Conservation (phyloP, 805 yeast genomes). For the Yarrowia phangngaensis region DNA sequence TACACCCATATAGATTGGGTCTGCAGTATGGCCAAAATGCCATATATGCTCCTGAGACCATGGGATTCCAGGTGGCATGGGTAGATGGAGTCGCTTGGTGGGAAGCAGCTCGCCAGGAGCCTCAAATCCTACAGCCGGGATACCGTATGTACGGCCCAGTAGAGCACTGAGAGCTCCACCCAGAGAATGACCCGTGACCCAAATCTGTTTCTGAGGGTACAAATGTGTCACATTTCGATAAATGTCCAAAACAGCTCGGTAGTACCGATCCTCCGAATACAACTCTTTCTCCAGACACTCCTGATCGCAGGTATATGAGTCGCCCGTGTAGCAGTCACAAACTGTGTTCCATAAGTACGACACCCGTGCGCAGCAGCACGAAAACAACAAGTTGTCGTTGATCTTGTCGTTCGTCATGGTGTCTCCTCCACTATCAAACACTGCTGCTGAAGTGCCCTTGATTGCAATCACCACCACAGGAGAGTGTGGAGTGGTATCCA, state of each 20-base stretch:
- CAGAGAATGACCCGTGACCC: constrained; percentile 93
- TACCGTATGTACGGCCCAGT: constrained; percentile 82
- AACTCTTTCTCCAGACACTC: constrained; percentile 77
- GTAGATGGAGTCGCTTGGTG: constrained; percentile 77
- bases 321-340: constrained; percentile 80
- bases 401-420: constrained; percentile 76
- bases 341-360: constrained; percentile 91
- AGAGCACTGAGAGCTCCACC: constrained; percentile 85
- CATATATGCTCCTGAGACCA: constrained; percentile 74
- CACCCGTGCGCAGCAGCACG: constrained; percentile 94
- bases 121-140: constrained; percentile 86
- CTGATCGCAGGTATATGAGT: constrained; percentile 83
- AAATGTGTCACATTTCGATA: constrained; percentile 63
- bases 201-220: constrained; percentile 64
- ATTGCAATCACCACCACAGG: constrained; percentile 67
- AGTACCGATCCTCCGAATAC: constrained; percentile 71
- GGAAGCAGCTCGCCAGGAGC: constrained; percentile 92
- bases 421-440: constrained; percentile 51
- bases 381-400: constrained; percentile 84
- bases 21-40: constrained; percentile 97
- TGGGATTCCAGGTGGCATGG: constrained; percentile 88
- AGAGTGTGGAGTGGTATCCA: constrained; percentile 46
- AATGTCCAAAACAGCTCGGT: constrained; percentile 70
- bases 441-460: constrained; percentile 90
- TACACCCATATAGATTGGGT: constrained; percentile 93